Evolutionary conservation across 495 filamentous ascomycete genomes (phyloP), one percentile per base, ranked within the genome.

Genomic region (Chaetomidium leptoderma): DNA sequence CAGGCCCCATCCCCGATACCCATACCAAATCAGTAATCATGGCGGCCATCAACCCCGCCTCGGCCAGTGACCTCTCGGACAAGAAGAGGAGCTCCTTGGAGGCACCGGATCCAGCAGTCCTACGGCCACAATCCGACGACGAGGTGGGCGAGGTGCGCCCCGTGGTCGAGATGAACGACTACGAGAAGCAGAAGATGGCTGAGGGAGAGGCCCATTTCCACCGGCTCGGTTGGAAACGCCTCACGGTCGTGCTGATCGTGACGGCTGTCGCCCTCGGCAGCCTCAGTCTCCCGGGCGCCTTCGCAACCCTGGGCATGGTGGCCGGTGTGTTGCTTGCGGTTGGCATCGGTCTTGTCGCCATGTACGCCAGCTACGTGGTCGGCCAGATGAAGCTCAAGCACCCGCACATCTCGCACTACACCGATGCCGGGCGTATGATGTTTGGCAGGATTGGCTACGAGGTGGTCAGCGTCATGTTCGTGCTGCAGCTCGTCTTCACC

Each of bases 301-400:
- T 89, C 35, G 85, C 86, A 27, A 74, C 75, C 8, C 64, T 89
- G 23, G 86, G 86, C 30, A 78, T 89, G 68, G 76, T 86, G 1
- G 65, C 70, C 16, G 76, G 74, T 17, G 71, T 84, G 24, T 76
- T 89, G 47, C 73, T 85, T 47, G 81, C 85, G 39, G 32, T 88
- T 37, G 64, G 69, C 21, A 67, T 90, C 24, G 89, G 89, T 17
- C 65, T 86, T 21, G 60, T 89, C 11, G 83, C 88, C 39, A 85
- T 85, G 36, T 95, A 92, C 70, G 89, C 87, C 17, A 86, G 86
- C 61, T 89, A 84, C 58, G 80, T 91, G 32, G 81, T 92, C 60
- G 88, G 86, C 21, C 86, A 91, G 69, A 84, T 93, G 67, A 92
- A 91, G 67, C 61, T 84, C 47, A 78, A 74, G 55, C 84, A 84